Evolutionary conservation across 106 monocot genomes (phyloP), one percentile per base, ranked within the genome.

Genomic region (Dendrobium nobile): DNA sequence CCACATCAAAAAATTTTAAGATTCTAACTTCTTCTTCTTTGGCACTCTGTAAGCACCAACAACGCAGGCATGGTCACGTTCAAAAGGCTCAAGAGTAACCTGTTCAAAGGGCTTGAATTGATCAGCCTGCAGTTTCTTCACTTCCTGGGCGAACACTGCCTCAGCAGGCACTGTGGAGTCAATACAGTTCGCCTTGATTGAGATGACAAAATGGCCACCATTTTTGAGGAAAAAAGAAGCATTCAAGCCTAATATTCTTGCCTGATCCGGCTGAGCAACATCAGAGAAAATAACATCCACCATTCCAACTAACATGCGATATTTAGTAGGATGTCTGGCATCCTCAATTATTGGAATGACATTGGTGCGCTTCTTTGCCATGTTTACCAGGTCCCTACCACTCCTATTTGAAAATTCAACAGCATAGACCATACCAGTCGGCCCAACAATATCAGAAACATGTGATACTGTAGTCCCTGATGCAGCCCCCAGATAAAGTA

Each of bases 231-330:
- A 96, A 58, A 84, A 96, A 0, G 96, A 96, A 40, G 92, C 93
- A 84, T 96, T 96, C 24, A 94, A 82, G 17, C 92, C 96, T 77
- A 96, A 82, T 13, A 96, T 96, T 82, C 93, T 90, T 20, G 96
- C 98, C 98, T 99, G 98, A 76, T 99, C 98, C 3, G 98, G 98
- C 54, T 99, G 98, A 1, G 98, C 98, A 85, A 99, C 98, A 90
- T 99, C 98, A 78, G 98, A 99, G 79, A 99, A 99, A 58, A 99
- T 90, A 77, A 95, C 91, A 91, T 99, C 98, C 31, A 99, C 98
- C 95, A 99, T 99, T 74, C 95, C 89, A 51, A 99, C 98, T 82
- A 99, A 67, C 98, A 99, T 95, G 13, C 98, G 54, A 55, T 99
- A 99, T 64, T 91, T 94, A 4, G 98, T 84, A 81, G 98, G 98